These are phyloP conservation scores for Colletotrichum plurivorum DNA, from an alignment of 2,329 filamentous ascomycete species.

Conservation along the genomic window DNA sequence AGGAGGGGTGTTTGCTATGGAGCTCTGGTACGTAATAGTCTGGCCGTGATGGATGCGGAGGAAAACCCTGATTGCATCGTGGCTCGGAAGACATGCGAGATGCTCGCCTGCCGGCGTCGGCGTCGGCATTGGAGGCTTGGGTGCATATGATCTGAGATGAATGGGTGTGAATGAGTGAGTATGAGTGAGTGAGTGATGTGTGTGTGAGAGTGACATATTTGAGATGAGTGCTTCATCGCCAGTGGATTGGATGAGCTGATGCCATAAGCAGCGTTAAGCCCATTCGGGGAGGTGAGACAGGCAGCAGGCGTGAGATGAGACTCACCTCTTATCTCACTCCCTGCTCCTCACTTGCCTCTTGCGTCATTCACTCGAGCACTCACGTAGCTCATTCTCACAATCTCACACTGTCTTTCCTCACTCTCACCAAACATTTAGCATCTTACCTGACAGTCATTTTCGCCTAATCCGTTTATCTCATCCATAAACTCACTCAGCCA, in stretches of 20 bases:
- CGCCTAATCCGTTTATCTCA: not conserved
- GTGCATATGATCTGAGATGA: not conserved
- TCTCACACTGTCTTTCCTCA: too few relatives aligned
- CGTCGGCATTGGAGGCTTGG: conserved; percentile 5
- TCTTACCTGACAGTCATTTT: too few relatives aligned
- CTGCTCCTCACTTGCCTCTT: too few relatives aligned
- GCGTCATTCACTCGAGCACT: too few relatives aligned
- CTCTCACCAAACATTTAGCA: too few relatives aligned
- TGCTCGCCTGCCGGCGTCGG: not conserved
- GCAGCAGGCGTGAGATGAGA: not conserved
- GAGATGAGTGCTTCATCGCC: not conserved
- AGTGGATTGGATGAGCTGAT: conserved; percentile 16
- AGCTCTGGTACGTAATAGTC: conserved; percentile 30
- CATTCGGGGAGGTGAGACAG: conserved; percentile 17
- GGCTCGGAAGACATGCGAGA: too few relatives aligned
- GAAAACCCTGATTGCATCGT: conserved; percentile 25
- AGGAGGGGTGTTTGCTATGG: conserved; percentile 11
- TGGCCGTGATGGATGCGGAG: not conserved
- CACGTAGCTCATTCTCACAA: too few relatives aligned
- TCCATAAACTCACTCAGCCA: not conserved
- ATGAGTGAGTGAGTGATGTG: too few relatives aligned
- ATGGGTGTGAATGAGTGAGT: not conserved
- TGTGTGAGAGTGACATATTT: not conserved
- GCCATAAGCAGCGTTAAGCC: conserved; percentile 31
- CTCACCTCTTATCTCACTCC: not conserved